Percentiles rank a stretch among this genome's conserved stretches.
phyloP scores from a whole-genome alignment of 345 rosid species.

The Microcos paniculata region DNA sequence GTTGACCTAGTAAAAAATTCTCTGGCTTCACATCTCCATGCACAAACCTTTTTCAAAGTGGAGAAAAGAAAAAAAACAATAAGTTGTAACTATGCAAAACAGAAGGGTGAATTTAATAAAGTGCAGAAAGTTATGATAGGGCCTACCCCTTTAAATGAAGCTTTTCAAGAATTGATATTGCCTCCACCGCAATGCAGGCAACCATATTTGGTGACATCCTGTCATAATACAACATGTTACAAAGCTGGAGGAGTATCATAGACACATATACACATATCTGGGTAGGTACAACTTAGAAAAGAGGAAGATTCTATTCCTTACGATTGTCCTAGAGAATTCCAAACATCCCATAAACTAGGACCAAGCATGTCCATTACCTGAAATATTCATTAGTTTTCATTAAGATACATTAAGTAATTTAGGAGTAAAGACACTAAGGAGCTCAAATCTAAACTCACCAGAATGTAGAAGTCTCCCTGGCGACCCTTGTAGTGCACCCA shows the following conservation, averaged over 20 bases:
- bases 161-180: slow-evolving; percentile 87
- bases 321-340: slow-evolving; percentile 84
- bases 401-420: not conserved
- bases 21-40: slow-evolving; percentile 98
- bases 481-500: slow-evolving; percentile 88
- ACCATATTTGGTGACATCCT: slow-evolving; percentile 90
- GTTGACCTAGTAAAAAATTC: slow-evolving; percentile 85
- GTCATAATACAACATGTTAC: slow-evolving; percentile 25
- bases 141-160: slow-evolving; percentile 83
- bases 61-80: slow-evolving; percentile 13
- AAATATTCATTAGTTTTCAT: slow-evolving; percentile 24
- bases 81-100: slow-evolving; percentile 2
- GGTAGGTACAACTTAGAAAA: slow-evolving; percentile 3
- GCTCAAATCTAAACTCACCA: slow-evolving; percentile 49
- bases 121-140: not conserved
- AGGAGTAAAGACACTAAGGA: not conserved
- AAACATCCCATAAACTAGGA: slow-evolving; percentile 98
- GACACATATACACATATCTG: slow-evolving; percentile 1
- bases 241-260: slow-evolving; percentile 11
- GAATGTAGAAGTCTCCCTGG: slow-evolving; percentile 92
- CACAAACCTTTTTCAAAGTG: slow-evolving; percentile 62
- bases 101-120: not conserved
- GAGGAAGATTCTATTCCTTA: slow-evolving; percentile 31
- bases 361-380: slow-evolving; percentile 99
- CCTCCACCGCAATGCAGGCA: slow-evolving; percentile 94